These are phyloP conservation scores for Monilinia laxa DNA, from an alignment of 2,329 filamentous ascomycete species.

Conservation along the genomic window DNA sequence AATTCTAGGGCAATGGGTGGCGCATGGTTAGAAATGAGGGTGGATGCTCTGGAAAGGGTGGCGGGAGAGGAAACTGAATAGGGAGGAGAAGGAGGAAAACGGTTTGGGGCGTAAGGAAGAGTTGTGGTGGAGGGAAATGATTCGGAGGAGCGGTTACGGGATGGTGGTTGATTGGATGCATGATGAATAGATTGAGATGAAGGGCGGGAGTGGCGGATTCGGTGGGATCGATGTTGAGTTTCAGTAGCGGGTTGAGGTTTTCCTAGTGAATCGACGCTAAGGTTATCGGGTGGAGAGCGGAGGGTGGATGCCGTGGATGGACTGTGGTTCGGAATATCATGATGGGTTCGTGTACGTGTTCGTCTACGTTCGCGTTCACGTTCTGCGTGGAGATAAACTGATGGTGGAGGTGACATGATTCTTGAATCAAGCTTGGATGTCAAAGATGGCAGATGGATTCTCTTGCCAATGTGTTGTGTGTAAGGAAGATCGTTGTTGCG, in stretches of 20 bases:
- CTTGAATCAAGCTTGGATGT: conserved; percentile 3
- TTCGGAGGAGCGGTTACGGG: background rate
- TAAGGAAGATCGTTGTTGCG: conserved; percentile 2
- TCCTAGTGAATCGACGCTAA: background rate
- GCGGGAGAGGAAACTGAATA: background rate
- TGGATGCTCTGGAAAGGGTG: background rate
- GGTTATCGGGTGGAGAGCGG: background rate
- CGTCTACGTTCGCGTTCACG: background rate
- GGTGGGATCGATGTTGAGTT: conserved; percentile 8
- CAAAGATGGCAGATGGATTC: conserved; percentile 3
- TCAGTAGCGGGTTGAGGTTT: conserved; percentile 3
- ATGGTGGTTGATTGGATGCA: background rate
- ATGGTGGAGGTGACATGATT: conserved; percentile 11
- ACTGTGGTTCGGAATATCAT: background rate
- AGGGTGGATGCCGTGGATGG: conserved; percentile 16
- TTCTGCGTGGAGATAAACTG: background rate
- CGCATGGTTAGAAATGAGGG: background rate
- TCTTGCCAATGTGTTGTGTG: background rate
- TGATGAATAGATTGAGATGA: background rate
- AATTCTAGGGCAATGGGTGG: conserved; percentile 18
- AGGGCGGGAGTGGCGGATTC: background rate
- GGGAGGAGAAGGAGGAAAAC: conserved; percentile 1
- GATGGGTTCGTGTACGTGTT: conserved; percentile 1
- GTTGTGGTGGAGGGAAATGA: background rate
- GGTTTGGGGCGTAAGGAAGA: background rate